A percentile compares a stretch with the other conserved stretches of the same genome.
Evolutionary conservation across 306 rosid genomes (phyloP).

Genomic region (Aeschynomene evenia): DNA sequence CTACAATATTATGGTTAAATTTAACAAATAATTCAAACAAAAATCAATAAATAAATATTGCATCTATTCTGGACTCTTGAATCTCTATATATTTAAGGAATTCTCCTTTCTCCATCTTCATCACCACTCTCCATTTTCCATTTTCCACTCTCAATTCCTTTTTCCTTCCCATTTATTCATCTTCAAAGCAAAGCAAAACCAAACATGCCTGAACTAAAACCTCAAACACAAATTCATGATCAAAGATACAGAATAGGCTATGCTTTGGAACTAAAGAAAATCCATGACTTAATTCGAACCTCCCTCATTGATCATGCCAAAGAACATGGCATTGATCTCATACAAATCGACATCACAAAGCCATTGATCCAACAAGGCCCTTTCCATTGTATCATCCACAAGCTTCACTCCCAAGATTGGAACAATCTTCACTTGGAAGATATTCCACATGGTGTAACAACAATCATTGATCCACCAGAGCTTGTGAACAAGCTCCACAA

Average conservation of each 20-base stretch:
- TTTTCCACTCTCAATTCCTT: neutral
- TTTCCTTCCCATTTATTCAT: too few relatives aligned
- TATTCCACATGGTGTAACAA: neutral
- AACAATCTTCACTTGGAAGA: conserved; percentile 12
- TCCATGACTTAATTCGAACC: neutral
- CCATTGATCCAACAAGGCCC: conserved; percentile 30
- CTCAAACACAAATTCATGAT: neutral
- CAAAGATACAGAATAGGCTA: conserved; percentile 22
- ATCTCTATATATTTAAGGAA: too few relatives aligned
- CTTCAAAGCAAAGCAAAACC: neutral
- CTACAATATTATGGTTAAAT: too few relatives aligned
- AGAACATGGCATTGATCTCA: conserved; percentile 11
- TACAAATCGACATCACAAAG: conserved; percentile 5
- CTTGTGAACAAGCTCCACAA: conserved; percentile 14
- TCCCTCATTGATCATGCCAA: conserved; percentile 6
- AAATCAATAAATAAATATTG: too few relatives aligned
- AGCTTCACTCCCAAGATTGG: conserved; percentile 13
- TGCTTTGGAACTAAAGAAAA: conserved; percentile 26
- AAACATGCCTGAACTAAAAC: conserved; percentile 9
- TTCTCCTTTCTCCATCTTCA: too few relatives aligned
- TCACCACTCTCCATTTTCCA: neutral
- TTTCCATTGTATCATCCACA: conserved; percentile 35
- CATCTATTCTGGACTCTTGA: too few relatives aligned
- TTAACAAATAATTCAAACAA: too few relatives aligned
- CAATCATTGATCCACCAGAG: conserved; percentile 25